A percentile compares a stretch with the other conserved stretches of the same genome.
Conservation (phyloP, 805 yeast genomes). For the Candida bentonensis region DNA sequence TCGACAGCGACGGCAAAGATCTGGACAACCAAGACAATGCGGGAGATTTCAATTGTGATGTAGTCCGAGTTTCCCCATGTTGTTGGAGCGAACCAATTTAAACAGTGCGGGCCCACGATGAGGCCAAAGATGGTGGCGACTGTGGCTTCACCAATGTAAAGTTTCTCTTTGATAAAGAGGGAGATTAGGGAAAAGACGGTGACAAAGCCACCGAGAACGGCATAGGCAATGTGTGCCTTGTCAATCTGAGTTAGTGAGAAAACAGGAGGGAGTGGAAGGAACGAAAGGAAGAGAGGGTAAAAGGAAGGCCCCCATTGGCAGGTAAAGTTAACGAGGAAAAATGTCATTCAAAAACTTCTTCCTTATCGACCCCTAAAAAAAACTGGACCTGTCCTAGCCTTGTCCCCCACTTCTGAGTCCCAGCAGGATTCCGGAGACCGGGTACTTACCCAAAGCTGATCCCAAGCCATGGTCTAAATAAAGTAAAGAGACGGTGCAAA, state of each 20-base stretch:
- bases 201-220: slow-evolving; percentile 72
- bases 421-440: background rate
- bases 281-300: no score
- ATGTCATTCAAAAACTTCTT: no score
- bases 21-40: slow-evolving; percentile 74
- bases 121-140: slow-evolving; percentile 77
- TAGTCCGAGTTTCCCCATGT: slow-evolving; percentile 78
- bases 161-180: slow-evolving; percentile 64
- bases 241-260: slow-evolving; percentile 26
- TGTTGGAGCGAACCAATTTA: slow-evolving; percentile 70
- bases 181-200: slow-evolving; percentile 71
- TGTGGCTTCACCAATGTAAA: slow-evolving; percentile 84
- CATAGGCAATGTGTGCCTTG: slow-evolving; percentile 74
- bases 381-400: no score
- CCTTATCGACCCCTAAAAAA: no score
- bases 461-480: slow-evolving; percentile 23
- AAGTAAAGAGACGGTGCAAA: no score
- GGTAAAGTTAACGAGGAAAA: no score
- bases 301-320: no score
- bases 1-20: slow-evolving; percentile 93
- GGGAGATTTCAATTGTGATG: slow-evolving; percentile 69
- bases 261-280: no score
- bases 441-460: slow-evolving; percentile 19
- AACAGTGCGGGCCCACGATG: slow-evolving; percentile 77
- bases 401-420: background rate